phyloP scores from a whole-genome alignment of 805 yeast genomes.

The Kodamaea lidongshanica region DNA sequence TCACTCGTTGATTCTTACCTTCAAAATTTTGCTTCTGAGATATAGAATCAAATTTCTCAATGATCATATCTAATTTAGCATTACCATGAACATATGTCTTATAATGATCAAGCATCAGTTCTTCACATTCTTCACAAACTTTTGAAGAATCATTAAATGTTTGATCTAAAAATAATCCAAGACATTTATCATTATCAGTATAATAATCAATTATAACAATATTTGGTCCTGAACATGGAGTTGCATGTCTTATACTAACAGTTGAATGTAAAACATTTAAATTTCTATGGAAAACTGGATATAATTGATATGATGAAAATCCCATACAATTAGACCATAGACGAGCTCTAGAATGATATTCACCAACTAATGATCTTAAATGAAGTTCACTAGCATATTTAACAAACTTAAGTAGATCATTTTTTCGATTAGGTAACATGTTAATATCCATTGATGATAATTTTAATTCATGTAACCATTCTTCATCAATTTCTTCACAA shows the following conservation, averaged over 20 bases:
- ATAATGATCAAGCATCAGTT: constrained; percentile 63
- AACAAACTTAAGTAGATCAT: constrained; percentile 33
- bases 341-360: constrained; percentile 44
- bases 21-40: constrained; percentile 16
- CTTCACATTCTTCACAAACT: constrained; percentile 77
- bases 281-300: constrained; percentile 60
- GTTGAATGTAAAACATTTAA: constrained; percentile 74
- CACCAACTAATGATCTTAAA: constrained; percentile 44
- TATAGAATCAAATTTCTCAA: constrained; percentile 44
- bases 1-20: constrained; percentile 52
- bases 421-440: constrained; percentile 31
- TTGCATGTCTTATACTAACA: constrained; percentile 75
- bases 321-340: constrained; percentile 36
- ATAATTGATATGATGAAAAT: constrained; percentile 32
- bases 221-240: constrained; percentile 91
- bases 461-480: constrained; percentile 21
- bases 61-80: constrained; percentile 71
- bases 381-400: constrained; percentile 29
- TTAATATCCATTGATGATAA: constrained; percentile 23
- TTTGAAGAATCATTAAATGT: constrained; percentile 60
- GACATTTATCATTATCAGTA: constrained; percentile 82
- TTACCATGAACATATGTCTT: constrained; percentile 84
- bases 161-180: constrained; percentile 85
- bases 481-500: constrained; percentile 22
- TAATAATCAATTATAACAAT: constrained; percentile 79